These are phyloP conservation scores for Beauveria sp. DNA, from an alignment of 2,329 filamentous ascomycete species.

Conservation along the genomic window DNA sequence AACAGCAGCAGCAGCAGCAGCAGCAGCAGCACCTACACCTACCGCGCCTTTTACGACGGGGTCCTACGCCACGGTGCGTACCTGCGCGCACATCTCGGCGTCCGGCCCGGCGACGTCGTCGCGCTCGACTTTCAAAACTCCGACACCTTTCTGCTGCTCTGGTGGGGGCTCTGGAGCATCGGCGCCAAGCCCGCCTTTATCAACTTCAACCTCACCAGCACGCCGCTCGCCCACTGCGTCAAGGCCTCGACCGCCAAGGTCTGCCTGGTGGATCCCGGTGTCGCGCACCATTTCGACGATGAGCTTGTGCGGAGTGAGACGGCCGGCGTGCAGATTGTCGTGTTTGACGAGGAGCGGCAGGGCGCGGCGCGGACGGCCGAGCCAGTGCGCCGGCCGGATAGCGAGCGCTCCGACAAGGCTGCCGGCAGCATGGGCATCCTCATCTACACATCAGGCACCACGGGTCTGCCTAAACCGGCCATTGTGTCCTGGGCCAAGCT, in stretches of 20 bases:
- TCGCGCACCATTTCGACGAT: conserved; percentile 48
- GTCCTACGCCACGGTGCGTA: conserved; percentile 68
- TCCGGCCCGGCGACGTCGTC: conserved; percentile 68
- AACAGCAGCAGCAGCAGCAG: conserved; percentile 41
- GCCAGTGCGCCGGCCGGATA: conserved; percentile 51
- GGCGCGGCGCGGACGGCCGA: conserved; percentile 44
- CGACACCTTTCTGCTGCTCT: conserved; percentile 67
- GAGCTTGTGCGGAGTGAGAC: conserved; percentile 45
- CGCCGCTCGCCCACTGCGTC: conserved; percentile 67
- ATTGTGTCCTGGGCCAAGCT: conserved; percentile 67
- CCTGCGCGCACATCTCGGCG: conserved; percentile 55
- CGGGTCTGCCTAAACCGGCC: conserved; percentile 73
- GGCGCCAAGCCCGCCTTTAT: conserved; percentile 79
- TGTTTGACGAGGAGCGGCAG: conserved; percentile 49
- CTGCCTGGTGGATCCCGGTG: conserved; percentile 58
- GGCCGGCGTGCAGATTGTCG: conserved; percentile 46
- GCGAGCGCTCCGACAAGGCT: conserved; percentile 48
- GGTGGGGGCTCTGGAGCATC: conserved; percentile 73
- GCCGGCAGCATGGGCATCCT: conserved; percentile 57
- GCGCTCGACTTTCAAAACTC: conserved; percentile 78
- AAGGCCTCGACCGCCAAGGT: conserved; percentile 59
- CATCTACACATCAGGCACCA: conserved; percentile 83
- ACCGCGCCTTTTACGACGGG: conserved; percentile 62
- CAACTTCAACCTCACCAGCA: conserved; percentile 74
- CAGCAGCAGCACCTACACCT: conserved; percentile 53